Percentiles rank a stretch among this genome's conserved stretches.
Conservation (phyloP, 2,329 filamentous ascomycete species). For the Huntiella abstrusa region DNA sequence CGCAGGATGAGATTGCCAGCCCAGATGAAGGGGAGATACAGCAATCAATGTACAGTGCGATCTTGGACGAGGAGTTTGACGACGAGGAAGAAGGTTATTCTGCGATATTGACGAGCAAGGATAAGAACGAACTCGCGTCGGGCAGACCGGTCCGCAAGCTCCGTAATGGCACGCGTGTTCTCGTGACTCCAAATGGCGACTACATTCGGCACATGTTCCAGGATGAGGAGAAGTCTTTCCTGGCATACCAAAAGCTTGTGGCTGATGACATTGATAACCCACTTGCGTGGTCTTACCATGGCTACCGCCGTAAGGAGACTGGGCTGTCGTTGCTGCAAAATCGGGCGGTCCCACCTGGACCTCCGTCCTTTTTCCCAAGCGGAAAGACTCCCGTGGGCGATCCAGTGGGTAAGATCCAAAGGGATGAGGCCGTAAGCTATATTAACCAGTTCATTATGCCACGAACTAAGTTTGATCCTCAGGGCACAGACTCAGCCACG, state of each 20-base stretch:
- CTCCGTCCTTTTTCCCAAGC: slow-evolving; percentile 40
- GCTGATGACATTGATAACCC: slow-evolving; percentile 31
- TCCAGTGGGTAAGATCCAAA: slow-evolving; percentile 44
- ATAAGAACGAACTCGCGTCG: slow-evolving; percentile 34
- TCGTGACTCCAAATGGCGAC: slow-evolving; percentile 59
- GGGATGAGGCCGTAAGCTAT: slow-evolving; percentile 46
- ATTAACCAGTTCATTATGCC: slow-evolving; percentile 52
- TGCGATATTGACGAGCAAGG: slow-evolving; percentile 30
- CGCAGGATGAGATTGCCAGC: too few species aligned
- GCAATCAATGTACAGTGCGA: too few species aligned
- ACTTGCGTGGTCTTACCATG: slow-evolving; percentile 33
- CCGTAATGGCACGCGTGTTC: slow-evolving; percentile 38
- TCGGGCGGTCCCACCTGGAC: slow-evolving; percentile 44
- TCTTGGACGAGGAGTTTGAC: too few species aligned
- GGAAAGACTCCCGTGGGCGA: slow-evolving; percentile 28
- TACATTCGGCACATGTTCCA: slow-evolving; percentile 53
- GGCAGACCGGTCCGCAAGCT: slow-evolving; percentile 42
- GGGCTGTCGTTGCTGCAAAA: slow-evolving; percentile 42
- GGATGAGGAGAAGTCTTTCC: slow-evolving; percentile 50
- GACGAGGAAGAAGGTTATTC: neutral
- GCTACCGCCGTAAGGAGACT: slow-evolving; percentile 16
- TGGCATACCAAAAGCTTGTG: slow-evolving; percentile 46
- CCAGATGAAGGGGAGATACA: too few species aligned
- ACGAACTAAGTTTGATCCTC: slow-evolving; percentile 16
- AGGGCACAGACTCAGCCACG: slow-evolving; percentile 12